Base-by-base conservation (phyloP, 495 filamentous ascomycete species). In the Evansstolkia leycettana region DNA sequence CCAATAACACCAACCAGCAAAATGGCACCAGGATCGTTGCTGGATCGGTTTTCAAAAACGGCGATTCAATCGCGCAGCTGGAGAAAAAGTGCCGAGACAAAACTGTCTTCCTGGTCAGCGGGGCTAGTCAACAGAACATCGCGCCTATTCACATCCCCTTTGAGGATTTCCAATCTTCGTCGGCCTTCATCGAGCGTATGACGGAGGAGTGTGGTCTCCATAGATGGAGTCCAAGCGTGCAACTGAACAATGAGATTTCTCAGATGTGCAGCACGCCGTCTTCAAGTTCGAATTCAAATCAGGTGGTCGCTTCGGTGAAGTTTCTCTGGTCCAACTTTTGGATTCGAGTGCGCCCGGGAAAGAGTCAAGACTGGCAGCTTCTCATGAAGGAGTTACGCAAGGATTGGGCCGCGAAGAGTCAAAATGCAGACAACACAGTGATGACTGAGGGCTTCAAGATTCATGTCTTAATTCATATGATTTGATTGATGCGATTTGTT, bases 91-190 rank as follows among this genome's bases (percentile, higher is more conserved):
- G n/a, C n/a, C n/a, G n/a, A n/a, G n/a, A n/a, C n/a, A 33, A 39
- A 12, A 46, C 43, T 9, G 38, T 15, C n/a, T 46, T 46, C 28
- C 23, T 39, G 2, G 36, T 46, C 2, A 28, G 39, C n/a, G 14
- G 23, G 5, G 13, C 27, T 7, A 30, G 17, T n/a, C 15, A 25
- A 10, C 27, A 20, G 1, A 13, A 13, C 2, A 28, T 28, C 2
- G 28, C 35, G 3, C 36, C 43, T 0, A 35, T 34, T 7, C 40
- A 32, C 32, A 17, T 36, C 9, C 36, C 33, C 13, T 42, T 24
- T 25, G 11, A 16, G 32, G 18, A 37, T 16, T 33, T 39, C 18
- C 7, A 12, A 8, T 36, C 39, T 4, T 31, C 43, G 1, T 37
- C 43, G 7, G 29, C 36, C 7, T 46, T 46, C 27, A 27, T 39